Evolutionary conservation across 352 stramenopile genomes (phyloP).

Genomic region (Hyaloperonospora arabidopsidis): DNA sequence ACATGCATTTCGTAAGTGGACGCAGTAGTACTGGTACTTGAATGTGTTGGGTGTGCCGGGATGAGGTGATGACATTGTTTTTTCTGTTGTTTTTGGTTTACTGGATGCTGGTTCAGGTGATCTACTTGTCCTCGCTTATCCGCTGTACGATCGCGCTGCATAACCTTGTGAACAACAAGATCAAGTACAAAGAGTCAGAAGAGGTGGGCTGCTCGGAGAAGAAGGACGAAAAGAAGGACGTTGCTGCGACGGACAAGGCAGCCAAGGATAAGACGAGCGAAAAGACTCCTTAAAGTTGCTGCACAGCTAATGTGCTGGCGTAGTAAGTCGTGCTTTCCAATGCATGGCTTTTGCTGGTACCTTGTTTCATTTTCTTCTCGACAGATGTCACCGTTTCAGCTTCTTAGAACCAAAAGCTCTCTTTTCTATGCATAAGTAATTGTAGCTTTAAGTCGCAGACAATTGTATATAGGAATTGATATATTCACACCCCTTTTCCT

Average conservation of each 20-base stretch:
- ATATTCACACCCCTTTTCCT: too few relatives aligned
- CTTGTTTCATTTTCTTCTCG: too few relatives aligned
- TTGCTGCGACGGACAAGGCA: constrained; percentile 18
- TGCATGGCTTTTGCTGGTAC: not conserved
- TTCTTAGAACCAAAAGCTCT: too few relatives aligned
- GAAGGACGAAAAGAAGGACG: constrained; percentile 35
- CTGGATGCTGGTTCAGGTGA: constrained; percentile 53
- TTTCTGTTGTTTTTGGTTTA: constrained; percentile 3
- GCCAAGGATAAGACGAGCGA: constrained; percentile 40
- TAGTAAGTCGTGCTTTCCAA: constrained; percentile 15
- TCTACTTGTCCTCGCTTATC: constrained; percentile 97
- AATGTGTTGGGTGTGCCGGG: not conserved
- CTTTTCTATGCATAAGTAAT: too few relatives aligned
- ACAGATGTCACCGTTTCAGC: too few relatives aligned
- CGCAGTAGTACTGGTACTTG: not conserved
- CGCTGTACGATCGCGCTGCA: constrained; percentile 97
- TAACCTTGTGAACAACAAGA: constrained; percentile 99
- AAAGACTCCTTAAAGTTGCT: constrained; percentile 37
- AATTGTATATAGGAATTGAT: too few relatives aligned
- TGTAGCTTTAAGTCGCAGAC: too few relatives aligned
- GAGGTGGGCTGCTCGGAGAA: constrained; percentile 66
- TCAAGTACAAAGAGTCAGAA: constrained; percentile 91
- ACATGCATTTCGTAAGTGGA: constrained; percentile 95
- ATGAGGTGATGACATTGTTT: constrained; percentile 3
- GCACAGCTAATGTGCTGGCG: constrained; percentile 10